These are phyloP conservation scores for Aspergillus carbonarius DNA, from an alignment of 2,329 filamentous ascomycete species.

Conservation along the genomic window DNA sequence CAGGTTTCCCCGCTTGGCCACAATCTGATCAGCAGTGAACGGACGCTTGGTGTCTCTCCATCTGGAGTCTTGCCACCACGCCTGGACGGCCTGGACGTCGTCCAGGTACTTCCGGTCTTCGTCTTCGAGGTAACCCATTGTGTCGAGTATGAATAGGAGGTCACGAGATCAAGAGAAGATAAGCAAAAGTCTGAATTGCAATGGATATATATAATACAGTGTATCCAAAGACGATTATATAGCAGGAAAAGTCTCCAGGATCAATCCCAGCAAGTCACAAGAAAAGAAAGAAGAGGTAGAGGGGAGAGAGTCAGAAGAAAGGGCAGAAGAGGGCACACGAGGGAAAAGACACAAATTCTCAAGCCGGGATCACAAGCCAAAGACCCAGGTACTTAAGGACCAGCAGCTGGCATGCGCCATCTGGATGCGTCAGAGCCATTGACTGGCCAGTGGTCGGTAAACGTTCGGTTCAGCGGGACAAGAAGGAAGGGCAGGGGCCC, in stretches of 20 bases:
- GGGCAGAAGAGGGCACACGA: slow-evolving; percentile 7
- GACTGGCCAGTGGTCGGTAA: slow-evolving; percentile 33
- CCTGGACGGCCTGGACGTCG: slow-evolving; percentile 84
- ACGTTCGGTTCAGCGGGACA: slow-evolving; percentile 42
- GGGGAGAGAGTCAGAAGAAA: slow-evolving; percentile 2
- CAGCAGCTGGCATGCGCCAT: slow-evolving; percentile 25
- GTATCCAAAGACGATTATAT: neutral
- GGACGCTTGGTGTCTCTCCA: slow-evolving; percentile 92
- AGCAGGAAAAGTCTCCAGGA: neutral
- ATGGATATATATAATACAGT: slow-evolving; percentile 8
- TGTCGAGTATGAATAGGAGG: slow-evolving; percentile 1
- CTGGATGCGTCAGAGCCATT: slow-evolving; percentile 25
- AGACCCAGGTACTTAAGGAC: slow-evolving; percentile 31
- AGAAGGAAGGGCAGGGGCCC: slow-evolving; percentile 22
- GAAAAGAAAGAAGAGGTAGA: slow-evolving; percentile 8
- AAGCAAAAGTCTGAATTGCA: slow-evolving; percentile 1
- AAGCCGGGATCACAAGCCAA: slow-evolving; percentile 31
- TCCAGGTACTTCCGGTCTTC: slow-evolving; percentile 73
- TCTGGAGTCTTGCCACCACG: slow-evolving; percentile 90
- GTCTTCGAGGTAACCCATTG: slow-evolving; percentile 54
- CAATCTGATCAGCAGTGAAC: slow-evolving; percentile 96
- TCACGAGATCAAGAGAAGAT: slow-evolving; percentile 6
- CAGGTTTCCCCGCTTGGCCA: slow-evolving; percentile 87
- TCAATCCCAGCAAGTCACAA: neutral
- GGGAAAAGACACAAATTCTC: slow-evolving; percentile 1